A percentile compares a stretch with the other conserved stretches of the same genome.
phyloP scores from a whole-genome alignment of 1,139 yeast genomes.

The Zhuliangozyma parablackwelliae region DNA sequence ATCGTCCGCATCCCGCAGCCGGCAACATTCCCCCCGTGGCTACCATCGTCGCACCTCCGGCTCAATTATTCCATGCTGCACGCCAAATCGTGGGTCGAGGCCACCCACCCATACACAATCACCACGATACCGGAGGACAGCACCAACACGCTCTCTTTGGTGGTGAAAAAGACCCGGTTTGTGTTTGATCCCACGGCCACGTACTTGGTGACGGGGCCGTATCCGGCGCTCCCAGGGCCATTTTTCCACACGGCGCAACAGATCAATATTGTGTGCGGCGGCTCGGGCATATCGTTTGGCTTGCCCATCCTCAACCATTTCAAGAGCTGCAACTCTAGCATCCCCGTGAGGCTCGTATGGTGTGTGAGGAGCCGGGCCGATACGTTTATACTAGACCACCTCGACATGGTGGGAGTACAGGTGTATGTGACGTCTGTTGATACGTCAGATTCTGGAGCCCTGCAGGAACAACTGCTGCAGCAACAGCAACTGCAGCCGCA shows the following conservation, averaged over 20 bases:
- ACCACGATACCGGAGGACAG: slow-evolving; percentile 13
- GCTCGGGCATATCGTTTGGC: slow-evolving; percentile 80
- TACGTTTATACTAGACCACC: slow-evolving; percentile 15
- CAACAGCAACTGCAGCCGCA: neutral
- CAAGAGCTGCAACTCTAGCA: slow-evolving; percentile 7
- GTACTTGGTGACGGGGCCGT: slow-evolving; percentile 27
- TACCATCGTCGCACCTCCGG: slow-evolving; percentile 38
- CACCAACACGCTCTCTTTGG: slow-evolving; percentile 17
- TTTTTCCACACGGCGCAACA: slow-evolving; percentile 42
- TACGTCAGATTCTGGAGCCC: slow-evolving; percentile 2
- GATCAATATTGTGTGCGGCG: slow-evolving; percentile 70
- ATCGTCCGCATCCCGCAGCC: slow-evolving; percentile 25
- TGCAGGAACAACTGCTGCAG: too few species aligned
- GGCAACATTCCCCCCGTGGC: slow-evolving; percentile 20
- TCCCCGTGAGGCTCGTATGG: slow-evolving; percentile 43
- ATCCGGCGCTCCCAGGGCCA: slow-evolving; percentile 21
- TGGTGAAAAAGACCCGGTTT: slow-evolving; percentile 20
- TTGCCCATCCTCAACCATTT: slow-evolving; percentile 52
- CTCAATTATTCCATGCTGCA: slow-evolving; percentile 16
- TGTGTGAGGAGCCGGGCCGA: slow-evolving; percentile 33
- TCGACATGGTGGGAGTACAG: slow-evolving; percentile 13
- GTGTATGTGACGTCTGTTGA: slow-evolving; percentile 14
- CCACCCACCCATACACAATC: slow-evolving; percentile 41
- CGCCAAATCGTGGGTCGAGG: slow-evolving; percentile 20
- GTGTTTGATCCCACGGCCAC: slow-evolving; percentile 11